Evolutionary conservation across 129 eudicot genomes (phyloP), one percentile per base, ranked within the genome.

Genomic region (Helianthus annuus): DNA sequence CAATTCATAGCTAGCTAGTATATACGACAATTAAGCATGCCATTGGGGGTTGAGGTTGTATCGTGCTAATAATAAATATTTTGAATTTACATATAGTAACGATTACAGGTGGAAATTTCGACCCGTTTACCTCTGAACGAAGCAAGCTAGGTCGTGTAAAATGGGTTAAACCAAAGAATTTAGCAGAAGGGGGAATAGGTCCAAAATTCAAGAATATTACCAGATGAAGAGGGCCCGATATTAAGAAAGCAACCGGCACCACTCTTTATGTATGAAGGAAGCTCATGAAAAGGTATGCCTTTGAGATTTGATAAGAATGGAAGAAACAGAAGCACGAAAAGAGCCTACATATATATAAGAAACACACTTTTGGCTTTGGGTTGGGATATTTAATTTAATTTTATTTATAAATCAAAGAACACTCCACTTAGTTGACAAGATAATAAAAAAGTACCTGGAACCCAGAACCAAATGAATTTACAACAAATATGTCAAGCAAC

Each of bases 401-500:
- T 32, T 4, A 11, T 59, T 4, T 10, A 10, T 58, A 10, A 38
- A 38, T 12, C 7, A 39, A 62, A 34, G 24, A 13, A 16, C 63
- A 49, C 40, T 36, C 62, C 61, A 45, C 59, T 56, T 59, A 57
- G 8, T 29, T 72, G 58, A 32, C 63, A 72, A 27, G 13, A 44
- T 39, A 72, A 27, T 52, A 19, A 45, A 70, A 38, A 68, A 56
- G 54, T 85, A 93, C 98, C 95, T 92, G 98, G 83, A 85, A 92
- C 66, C 85, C 98, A 57, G 98, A 89, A 64, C 98, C 98, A 67
- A 83, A 89, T 14, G 98, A 92, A 85, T 92, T 92, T 62, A 92
- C 98, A n/a, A 92, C 95, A 83, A 92, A 92, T 77, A 92, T 89
- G 71, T 92, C 96, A 38, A 92, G 96, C 83, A 88, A 69, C 81